Base-by-base conservation (phyloP, 2,329 filamentous ascomycete genomes). In the Penicillium janthinellum region DNA sequence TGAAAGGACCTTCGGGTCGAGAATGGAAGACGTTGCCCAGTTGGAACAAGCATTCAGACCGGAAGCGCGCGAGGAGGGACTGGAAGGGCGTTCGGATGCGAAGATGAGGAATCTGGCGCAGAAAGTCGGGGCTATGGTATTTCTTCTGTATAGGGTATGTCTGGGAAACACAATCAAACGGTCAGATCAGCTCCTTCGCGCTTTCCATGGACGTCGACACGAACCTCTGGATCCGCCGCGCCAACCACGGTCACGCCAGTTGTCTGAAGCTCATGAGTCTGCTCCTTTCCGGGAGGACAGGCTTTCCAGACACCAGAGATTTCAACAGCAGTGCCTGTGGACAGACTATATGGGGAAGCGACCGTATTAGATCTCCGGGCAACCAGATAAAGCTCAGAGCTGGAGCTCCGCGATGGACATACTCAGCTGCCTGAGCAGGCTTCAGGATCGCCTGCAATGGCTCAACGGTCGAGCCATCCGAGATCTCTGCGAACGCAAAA, bases 81-180 rank as follows among this genome's bases (percentile, higher is more conserved):
- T 96, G 93, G 72, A 91, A 84, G 0, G 91, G 90, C 17, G 91
- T 88, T 69, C 94, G 90, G 64, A 90, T 80, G 59, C 95, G 90
- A 60, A 99, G 83, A 78, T 99, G 95, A 52, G 94, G 92, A 54
- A 96, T 84, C 12, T 90, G 90, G 59, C 95, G 90, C 62, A 99
- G 85, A 75, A 90, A 98, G 73, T 98, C 94, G 53, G 90, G 82
- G 5, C 89, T 91, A 69, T 97, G 93, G 69, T 95, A 96, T 78
- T 98, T 98, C 78, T 96, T 96, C 78, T 99, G 95, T 25, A 99
- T 86, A 3, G 95, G 95, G 73, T 91, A 96, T 63, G 88, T 90
- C 90, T 98, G 71, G 15, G 25, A 31, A 52, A 20, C 17, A 38
- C 54, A 17, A 37, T 17, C 50, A 20, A 22, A 41, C 31, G n/a